Conservation (phyloP, 2,329 filamentous ascomycete species). For the Emmonsiellopsis sp. region DNA sequence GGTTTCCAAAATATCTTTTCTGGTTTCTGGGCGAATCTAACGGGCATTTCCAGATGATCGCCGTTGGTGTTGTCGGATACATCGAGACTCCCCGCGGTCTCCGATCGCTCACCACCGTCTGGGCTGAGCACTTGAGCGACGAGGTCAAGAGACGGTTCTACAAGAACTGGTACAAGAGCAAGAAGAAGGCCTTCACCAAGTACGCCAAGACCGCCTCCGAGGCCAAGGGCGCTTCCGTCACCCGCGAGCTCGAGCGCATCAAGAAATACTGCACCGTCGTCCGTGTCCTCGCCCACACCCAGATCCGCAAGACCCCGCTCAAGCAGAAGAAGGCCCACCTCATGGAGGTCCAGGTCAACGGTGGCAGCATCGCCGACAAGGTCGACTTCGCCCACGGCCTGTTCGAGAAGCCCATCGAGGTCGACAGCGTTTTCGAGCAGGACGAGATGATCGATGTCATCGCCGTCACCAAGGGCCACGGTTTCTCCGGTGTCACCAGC, state of each 20-base stretch:
- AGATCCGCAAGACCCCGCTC: slow-evolving; percentile 97
- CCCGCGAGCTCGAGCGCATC: slow-evolving; percentile 97
- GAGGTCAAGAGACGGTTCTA: slow-evolving; percentile 99
- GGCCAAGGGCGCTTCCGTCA: slow-evolving; percentile 79
- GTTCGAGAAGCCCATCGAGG: slow-evolving; percentile 97
- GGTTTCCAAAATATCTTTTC: slow-evolving; percentile 51
- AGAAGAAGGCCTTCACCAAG: slow-evolving; percentile 99
- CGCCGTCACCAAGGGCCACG: slow-evolving; percentile 99
- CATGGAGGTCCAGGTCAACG: slow-evolving; percentile 99
- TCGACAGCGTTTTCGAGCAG: slow-evolving; percentile 94
- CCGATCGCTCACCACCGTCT: slow-evolving; percentile 97
- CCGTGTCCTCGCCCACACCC: slow-evolving; percentile 97
- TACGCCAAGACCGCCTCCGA: slow-evolving; percentile 99
- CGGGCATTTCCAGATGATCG: slow-evolving; percentile 73
- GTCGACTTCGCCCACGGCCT: slow-evolving; percentile 89
- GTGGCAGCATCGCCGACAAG: slow-evolving; percentile 92
- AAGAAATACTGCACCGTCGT: slow-evolving; percentile 99
- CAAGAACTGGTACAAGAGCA: slow-evolving; percentile 99
- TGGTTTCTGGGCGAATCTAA: slow-evolving; percentile 17
- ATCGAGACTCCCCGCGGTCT: slow-evolving; percentile 99
- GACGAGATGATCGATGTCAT: slow-evolving; percentile 99
- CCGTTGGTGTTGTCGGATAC: slow-evolving; percentile 99
- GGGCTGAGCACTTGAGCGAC: slow-evolving; percentile 98
- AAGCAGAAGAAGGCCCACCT: slow-evolving; percentile 99
- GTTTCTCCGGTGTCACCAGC: slow-evolving; percentile 92